Evolutionary conservation across 2,329 filamentous ascomycete genomes (phyloP).

Genomic region (Fusarium oligoseptatum): DNA sequence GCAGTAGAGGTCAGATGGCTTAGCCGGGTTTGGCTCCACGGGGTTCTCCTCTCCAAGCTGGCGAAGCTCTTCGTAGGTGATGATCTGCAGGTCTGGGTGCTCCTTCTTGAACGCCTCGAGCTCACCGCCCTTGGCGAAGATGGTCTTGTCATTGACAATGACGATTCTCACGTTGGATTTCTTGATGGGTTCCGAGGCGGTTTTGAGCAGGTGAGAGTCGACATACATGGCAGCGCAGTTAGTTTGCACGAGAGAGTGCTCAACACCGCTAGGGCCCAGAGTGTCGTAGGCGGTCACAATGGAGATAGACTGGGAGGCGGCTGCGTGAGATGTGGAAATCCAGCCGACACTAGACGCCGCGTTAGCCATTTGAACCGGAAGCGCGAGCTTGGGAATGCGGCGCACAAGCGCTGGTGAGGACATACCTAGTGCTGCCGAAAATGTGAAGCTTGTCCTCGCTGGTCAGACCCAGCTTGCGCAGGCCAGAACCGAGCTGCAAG

Average conservation of each 20-base stretch:
- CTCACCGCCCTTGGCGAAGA: conserved; percentile 64
- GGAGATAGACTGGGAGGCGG: conserved; percentile 87
- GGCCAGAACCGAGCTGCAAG: conserved; percentile 77
- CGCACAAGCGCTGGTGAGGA: conserved; percentile 11
- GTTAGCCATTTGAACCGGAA: conserved; percentile 17
- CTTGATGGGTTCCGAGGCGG: conserved; percentile 68
- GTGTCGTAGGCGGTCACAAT: conserved; percentile 97
- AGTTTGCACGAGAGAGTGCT: conserved; percentile 88
- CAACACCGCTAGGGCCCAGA: conserved; percentile 84
- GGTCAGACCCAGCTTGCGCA: conserved; percentile 80
- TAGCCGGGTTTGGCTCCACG: conserved; percentile 77
- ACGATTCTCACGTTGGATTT: conserved; percentile 69
- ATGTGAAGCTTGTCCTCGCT: conserved; percentile 80
- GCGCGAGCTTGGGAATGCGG: background rate
- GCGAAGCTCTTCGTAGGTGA: conserved; percentile 68
- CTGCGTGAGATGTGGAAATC: conserved; percentile 82
- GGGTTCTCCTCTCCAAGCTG: conserved; percentile 75
- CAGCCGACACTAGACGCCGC: conserved; percentile 75
- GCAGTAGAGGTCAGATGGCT: conserved; percentile 84
- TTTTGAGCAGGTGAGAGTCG: conserved; percentile 81
- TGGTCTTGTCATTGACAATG: conserved; percentile 72
- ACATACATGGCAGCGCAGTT: conserved; percentile 86
- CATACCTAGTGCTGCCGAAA: conserved; percentile 84
- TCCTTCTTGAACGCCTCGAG: conserved; percentile 69
- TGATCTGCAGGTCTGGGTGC: conserved; percentile 65